Evolutionary conservation across 2,329 filamentous ascomycete species (phyloP), one percentile per base, ranked within the genome.

Genomic region (Alternaria rosae): DNA sequence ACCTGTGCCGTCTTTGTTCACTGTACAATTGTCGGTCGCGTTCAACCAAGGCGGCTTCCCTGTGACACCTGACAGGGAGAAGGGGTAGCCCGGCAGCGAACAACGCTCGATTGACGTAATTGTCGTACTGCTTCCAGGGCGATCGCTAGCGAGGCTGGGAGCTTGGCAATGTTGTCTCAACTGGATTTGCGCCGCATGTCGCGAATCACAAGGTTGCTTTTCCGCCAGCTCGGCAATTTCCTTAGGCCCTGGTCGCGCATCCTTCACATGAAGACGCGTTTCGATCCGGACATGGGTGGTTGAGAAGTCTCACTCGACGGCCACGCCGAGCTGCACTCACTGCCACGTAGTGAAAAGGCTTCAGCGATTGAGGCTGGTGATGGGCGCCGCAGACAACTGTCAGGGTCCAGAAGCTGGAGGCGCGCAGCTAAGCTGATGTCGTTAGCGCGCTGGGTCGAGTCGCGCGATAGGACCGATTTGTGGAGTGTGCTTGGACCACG

Each of bases 351-450:
- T 3, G 35, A 60, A 45, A 45, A 55, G 42, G 43, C 51, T 38
- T 43, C 53, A 59, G 30, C 23, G 7, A 26, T 59, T 58, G 64
- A 69, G 66, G 68, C 64, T 69, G 64, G 65, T 59, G 30, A 28
- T 47, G 66, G 38, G 56, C 44, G 38, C 48, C 51, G 57, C 41
- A n/a, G 44, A 38, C 42, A 26, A 52, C 26, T 48, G 6, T 20
- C 59, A 61, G 57, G 59, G 67, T 65, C 66, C 65, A 66, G 67
- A 67, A 52, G 48, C 17, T 60, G 57, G 55, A 48, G 42, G 58
- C 45, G 47, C 28, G 42, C 48, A 35, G 28, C 23, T 17, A 58
- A 60, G 59, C 62, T 62, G 61, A 60, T 35, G 41, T 59, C 26
- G 53, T n/a, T 58, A 47, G 55, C 41, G 59, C 43, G 26, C 20